phyloP scores from a whole-genome alignment of 176 grass and related monocot genomes.

The Oryza punctata region DNA sequence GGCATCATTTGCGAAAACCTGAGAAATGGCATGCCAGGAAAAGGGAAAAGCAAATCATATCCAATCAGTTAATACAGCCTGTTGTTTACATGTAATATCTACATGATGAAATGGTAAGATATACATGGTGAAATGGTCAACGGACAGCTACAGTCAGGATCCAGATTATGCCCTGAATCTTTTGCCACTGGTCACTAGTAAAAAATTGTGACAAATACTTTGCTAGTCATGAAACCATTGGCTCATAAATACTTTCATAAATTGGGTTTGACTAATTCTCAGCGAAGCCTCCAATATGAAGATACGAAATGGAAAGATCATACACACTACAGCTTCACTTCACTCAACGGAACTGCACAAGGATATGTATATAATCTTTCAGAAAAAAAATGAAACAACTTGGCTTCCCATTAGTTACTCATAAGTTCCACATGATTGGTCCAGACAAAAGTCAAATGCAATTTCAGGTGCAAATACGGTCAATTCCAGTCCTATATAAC shows the following conservation, averaged over 20 bases:
- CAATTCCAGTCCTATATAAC: too few relatives aligned
- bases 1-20: neutral
- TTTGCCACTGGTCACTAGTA: neutral
- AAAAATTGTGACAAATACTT: neutral
- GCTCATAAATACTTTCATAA: neutral
- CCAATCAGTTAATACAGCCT: neutral
- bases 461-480: too few relatives aligned
- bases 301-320: too few relatives aligned
- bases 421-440: too few relatives aligned
- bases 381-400: neutral
- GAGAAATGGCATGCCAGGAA: neutral
- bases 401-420: too few relatives aligned
- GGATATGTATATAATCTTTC: neutral
- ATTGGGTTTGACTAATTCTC: neutral
- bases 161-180: neutral
- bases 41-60: conserved; percentile 11
- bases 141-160: neutral
- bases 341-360: neutral
- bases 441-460: too few relatives aligned
- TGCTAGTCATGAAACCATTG: neutral
- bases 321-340: too few relatives aligned
- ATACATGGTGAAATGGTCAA: neutral
- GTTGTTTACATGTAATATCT: neutral
- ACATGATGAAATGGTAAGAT: neutral
- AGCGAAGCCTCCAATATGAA: neutral